Percentiles rank a stretch among this genome's conserved stretches.
Conservation (phyloP, 2,329 filamentous ascomycete genomes). For the Hymenoscyphus fraxineus region DNA sequence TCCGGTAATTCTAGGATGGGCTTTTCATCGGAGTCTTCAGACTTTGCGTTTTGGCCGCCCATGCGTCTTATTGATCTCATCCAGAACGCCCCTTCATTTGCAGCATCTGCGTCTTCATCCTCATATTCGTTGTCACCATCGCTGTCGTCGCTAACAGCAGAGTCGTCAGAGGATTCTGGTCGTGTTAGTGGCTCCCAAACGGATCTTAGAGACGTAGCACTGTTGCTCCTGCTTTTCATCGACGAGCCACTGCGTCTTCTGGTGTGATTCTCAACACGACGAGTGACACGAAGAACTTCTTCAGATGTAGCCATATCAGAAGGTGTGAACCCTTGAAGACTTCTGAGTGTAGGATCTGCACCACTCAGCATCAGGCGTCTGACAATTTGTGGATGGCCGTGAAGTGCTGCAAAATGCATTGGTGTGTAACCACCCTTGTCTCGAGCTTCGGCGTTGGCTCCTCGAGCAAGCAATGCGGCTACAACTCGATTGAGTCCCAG, state of each 20-base stretch:
- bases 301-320: conserved; percentile 67
- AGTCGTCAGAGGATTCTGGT: conserved; percentile 33
- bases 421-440: conserved; percentile 80
- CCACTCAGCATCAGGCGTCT: conserved; percentile 69
- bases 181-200: conserved; percentile 58
- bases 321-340: conserved; percentile 65
- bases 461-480: conserved; percentile 70
- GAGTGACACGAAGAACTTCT: conserved; percentile 60
- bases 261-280: conserved; percentile 57
- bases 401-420: conserved; percentile 76
- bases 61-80: conserved; percentile 33
- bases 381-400: conserved; percentile 72
- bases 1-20: conserved; percentile 27
- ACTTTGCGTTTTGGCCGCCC: conserved; percentile 27
- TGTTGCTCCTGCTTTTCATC: conserved; percentile 58
- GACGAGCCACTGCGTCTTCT: conserved; percentile 64
- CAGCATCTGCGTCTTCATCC: conserved; percentile 33
- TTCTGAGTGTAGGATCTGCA: conserved; percentile 67
- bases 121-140: conserved; percentile 40
- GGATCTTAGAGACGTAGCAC: conserved; percentile 62
- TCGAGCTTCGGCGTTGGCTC: conserved; percentile 70
- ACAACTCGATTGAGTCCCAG: conserved; percentile 73
- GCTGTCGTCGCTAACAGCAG: conserved; percentile 42
- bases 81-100: conserved; percentile 33
- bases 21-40: conserved; percentile 21